These are phyloP conservation scores for Ceriops zippeliana DNA, from an alignment of 345 rosid species.

Conservation along the genomic window DNA sequence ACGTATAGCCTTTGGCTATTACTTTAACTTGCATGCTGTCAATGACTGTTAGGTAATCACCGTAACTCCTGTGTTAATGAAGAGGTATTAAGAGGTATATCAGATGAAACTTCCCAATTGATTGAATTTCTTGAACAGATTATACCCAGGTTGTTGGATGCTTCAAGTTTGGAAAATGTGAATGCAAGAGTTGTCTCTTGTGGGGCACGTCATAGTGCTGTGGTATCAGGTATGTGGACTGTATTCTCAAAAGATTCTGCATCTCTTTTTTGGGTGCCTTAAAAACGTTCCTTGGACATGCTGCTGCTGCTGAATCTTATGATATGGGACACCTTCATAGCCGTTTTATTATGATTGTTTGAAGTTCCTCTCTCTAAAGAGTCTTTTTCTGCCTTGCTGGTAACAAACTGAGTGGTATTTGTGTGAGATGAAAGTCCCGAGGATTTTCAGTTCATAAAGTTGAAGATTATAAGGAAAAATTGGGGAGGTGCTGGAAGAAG, in stretches of 20 bases:
- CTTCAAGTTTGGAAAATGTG: conserved; percentile 66
- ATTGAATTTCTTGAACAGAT: conserved; percentile 51
- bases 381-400: background rate
- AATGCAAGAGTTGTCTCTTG: conserved; percentile 66
- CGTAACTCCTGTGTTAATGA: background rate
- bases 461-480: too few species aligned
- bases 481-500: too few species aligned
- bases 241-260: background rate
- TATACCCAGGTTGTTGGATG: conserved; percentile 80
- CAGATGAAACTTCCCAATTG: conserved; percentile 8
- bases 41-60: background rate
- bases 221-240: conserved; percentile 51
- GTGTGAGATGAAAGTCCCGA: too few species aligned
- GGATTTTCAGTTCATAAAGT: too few species aligned
- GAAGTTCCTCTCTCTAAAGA: background rate
- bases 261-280: background rate
- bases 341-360: background rate
- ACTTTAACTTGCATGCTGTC: background rate
- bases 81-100: background rate
- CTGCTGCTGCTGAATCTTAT: background rate
- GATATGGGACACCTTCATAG: background rate
- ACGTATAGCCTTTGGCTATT: background rate
- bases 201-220: conserved; percentile 93
- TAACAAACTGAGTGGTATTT: background rate
- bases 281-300: background rate